Evolutionary conservation across 192 early-diverging fungal genomes (phyloP).

Genomic region (Cetraspora pellucida): DNA sequence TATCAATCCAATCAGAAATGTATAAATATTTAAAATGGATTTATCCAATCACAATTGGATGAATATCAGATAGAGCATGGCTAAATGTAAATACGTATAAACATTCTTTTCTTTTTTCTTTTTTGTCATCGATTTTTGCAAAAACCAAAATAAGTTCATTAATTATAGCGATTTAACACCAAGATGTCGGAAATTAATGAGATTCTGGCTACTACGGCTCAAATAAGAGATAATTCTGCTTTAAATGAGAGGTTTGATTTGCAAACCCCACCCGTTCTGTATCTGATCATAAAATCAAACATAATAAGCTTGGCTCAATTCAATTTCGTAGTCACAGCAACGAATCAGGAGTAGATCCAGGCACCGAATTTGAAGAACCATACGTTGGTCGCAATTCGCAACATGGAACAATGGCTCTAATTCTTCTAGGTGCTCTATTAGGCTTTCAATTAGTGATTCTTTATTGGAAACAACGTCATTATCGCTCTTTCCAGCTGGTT

Average conservation of each 20-base stretch:
- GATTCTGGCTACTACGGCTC: too few relatives aligned
- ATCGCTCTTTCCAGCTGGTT: slow-evolving; percentile 55
- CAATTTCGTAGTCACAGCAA: background rate
- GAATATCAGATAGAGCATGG: too few relatives aligned
- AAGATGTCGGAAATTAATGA: too few relatives aligned
- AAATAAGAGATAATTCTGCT: too few relatives aligned
- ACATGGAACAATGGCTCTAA: slow-evolving; percentile 59
- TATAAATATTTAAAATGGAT: background rate
- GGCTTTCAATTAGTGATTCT: slow-evolving; percentile 61
- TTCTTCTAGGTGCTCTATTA: slow-evolving; percentile 56
- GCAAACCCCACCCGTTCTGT: background rate
- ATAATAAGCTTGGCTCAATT: background rate
- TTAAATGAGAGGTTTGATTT: too few relatives aligned
- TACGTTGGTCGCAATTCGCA: slow-evolving; percentile 54
- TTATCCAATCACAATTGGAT: background rate
- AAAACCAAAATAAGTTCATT: too few relatives aligned
- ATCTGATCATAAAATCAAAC: background rate
- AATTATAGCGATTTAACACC: too few relatives aligned
- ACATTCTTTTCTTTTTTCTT: too few relatives aligned
- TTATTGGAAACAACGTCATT: slow-evolving; percentile 64
- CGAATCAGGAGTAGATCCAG: too few relatives aligned
- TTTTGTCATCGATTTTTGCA: too few relatives aligned
- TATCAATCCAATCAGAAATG: background rate
- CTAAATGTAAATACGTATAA: too few relatives aligned
- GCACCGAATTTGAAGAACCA: background rate